phyloP scores from a whole-genome alignment of 1,139 yeast genomes.

The Taiozyma onychis region DNA sequence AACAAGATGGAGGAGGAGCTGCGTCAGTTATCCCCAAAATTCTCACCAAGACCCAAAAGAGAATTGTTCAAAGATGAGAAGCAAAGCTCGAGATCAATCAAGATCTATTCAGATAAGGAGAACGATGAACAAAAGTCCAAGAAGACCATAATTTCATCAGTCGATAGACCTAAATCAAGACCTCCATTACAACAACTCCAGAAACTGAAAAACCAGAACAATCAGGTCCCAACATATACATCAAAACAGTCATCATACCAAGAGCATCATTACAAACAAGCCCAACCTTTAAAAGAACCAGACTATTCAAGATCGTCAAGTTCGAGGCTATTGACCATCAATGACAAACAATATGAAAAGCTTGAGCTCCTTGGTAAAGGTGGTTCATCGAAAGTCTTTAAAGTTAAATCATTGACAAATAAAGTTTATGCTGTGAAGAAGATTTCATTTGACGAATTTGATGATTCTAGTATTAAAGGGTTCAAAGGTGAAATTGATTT shows the following conservation, averaged over 20 bases:
- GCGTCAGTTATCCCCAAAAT: conserved; percentile 5
- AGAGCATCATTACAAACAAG: conserved; percentile 14
- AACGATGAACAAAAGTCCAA: conserved; percentile 2
- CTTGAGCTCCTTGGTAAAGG: conserved; percentile 87
- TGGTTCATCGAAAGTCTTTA: conserved; percentile 89
- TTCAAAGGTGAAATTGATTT: conserved; percentile 89
- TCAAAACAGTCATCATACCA: conserved; percentile 9
- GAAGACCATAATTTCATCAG: not conserved
- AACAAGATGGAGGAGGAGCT: conserved; percentile 19
- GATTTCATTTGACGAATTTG: conserved; percentile 78
- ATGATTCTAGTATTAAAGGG: conserved; percentile 64
- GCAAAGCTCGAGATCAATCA: conserved; percentile 1
- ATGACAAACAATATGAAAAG: conserved; percentile 64
- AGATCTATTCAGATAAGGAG: conserved; percentile 12
- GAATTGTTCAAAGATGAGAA: conserved; percentile 5
- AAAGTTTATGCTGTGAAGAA: conserved; percentile 75
- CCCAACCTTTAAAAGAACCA: conserved; percentile 19
- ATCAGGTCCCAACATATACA: conserved; percentile 4
- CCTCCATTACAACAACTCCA: conserved; percentile 15
- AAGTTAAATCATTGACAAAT: conserved; percentile 56
- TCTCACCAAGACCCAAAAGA: conserved; percentile 7
- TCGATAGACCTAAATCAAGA: conserved; percentile 5
- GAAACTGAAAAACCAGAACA: conserved; percentile 8
- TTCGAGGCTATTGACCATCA: conserved; percentile 34
- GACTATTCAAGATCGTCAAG: conserved; percentile 12